A percentile compares a stretch with the other conserved stretches of the same genome.
Conservation (phyloP, 176 grass and related monocot genomes). For the Oryza punctata region DNA sequence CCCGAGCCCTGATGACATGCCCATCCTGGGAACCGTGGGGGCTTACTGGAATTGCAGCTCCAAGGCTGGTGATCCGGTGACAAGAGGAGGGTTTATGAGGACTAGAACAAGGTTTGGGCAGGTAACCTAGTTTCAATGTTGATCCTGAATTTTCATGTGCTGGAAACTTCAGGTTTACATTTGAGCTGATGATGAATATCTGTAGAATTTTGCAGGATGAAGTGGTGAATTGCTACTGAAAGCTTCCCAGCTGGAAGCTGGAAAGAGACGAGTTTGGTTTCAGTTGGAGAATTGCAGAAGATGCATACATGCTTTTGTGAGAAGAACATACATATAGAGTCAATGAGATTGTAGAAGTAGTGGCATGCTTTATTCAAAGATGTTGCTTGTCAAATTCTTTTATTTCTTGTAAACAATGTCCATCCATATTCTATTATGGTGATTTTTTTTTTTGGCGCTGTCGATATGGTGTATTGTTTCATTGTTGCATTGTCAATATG, state of each 20-base stretch:
- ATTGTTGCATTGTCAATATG: conserved; percentile 27
- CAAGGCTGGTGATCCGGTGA: conserved; percentile 40
- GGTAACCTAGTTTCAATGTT: conserved; percentile 10
- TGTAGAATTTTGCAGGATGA: conserved; percentile 43
- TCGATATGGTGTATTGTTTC: conserved; percentile 43
- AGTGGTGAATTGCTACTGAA: conserved; percentile 13
- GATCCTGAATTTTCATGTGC: background rate
- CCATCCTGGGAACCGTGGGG: conserved; percentile 87
- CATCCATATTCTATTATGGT: conserved; percentile 34
- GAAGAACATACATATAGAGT: conserved; percentile 20
- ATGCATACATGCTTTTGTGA: background rate
- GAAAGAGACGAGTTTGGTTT: background rate
- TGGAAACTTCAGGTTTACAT: background rate
- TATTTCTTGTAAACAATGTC: conserved; percentile 47
- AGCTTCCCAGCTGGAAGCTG: background rate
- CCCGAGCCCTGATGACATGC: conserved; percentile 73
- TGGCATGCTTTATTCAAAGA: conserved; percentile 15
- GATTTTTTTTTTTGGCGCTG: conserved; percentile 8
- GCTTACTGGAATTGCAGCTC: conserved; percentile 67
- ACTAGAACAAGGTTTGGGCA: conserved; percentile 58
- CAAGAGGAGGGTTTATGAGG: conserved; percentile 50
- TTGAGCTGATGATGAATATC: background rate
- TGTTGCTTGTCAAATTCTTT: conserved; percentile 43
- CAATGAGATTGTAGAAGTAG: conserved; percentile 13
- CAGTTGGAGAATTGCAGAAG: conserved; percentile 1